Evolutionary conservation across 257 asterid species (phyloP), one percentile per base, ranked within the genome.

Genomic region (Primulina eburnea): DNA sequence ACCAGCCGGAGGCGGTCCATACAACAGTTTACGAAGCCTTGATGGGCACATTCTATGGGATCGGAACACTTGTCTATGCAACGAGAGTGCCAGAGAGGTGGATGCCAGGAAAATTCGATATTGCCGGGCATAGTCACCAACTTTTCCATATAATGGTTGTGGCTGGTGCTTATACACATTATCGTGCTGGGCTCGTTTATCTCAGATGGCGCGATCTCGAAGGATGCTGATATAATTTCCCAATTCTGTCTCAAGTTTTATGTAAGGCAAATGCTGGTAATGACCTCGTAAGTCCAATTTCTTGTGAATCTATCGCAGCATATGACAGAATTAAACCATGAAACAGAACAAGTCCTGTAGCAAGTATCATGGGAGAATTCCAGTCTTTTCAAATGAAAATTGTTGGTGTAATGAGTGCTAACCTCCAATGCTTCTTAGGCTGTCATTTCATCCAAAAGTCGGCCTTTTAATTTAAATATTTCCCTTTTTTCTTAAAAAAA

Each of bases 101-200:
- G 99, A 88, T 77, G 93, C 99, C 98, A 0, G 99, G 99, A 30
- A 91, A 85, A 71, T 91, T 94, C 3, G 99, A 94, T 55, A 87
- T 94, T 8, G 96, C 94, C 0, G 99, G 99, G 16, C 91, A 88
- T 57, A 91, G 99, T 65, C 99, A 94, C 73, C 97, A 92, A 63
- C 86, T 89, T 4, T 92, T 94, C 65, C 99, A 92, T 67, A 78
- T 94, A 60, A 97, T 94, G 6, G 99, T 94, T 6, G 97, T 94
- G 43, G 99, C 97, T 0, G 98, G 96, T 65, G 99, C 98, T 20
- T 94, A 80, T 64, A 84, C 98, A n/a, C 99, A 89, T 87, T 94
- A 94, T 62, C 83, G 43, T 0, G 95, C 97, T 0, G 99, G 99
- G n/a, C 88, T 94, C 6, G 87, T 94, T 70, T 94, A 94, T 73